Conservation (phyloP, 2,329 filamentous ascomycete genomes). For the Byssothecium circinans region DNA sequence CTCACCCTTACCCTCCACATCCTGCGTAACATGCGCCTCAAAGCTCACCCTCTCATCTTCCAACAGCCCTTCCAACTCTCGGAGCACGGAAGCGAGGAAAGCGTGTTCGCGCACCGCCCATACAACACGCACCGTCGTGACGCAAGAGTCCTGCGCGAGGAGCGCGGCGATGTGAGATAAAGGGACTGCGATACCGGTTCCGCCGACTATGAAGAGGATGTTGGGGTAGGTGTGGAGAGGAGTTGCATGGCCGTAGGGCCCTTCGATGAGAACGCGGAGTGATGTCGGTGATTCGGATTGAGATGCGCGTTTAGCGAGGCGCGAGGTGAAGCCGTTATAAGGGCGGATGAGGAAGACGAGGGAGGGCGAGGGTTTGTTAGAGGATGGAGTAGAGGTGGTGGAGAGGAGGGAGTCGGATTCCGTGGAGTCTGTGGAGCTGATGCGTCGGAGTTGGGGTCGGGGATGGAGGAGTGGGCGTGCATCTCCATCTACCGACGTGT, state of each 20-base stretch:
- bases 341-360: constrained; percentile 55
- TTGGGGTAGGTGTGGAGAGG: constrained; percentile 47
- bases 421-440: constrained; percentile 17
- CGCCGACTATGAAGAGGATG: constrained; percentile 41
- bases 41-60: constrained; percentile 28
- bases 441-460: constrained; percentile 7
- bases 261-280: constrained; percentile 51
- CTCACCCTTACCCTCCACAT: constrained; percentile 26
- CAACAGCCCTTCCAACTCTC: constrained; percentile 23
- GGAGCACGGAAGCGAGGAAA: constrained; percentile 28
- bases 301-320: constrained; percentile 45
- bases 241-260: constrained; percentile 51
- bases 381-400: not conserved
- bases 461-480: not conserved
- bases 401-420: constrained; percentile 36
- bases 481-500: not conserved
- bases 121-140: constrained; percentile 29
- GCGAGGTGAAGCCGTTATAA: constrained; percentile 54
- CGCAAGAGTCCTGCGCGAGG: constrained; percentile 15
- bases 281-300: constrained; percentile 20
- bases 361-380: constrained; percentile 1
- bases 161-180: constrained; percentile 32
- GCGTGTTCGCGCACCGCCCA: constrained; percentile 40
- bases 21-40: constrained; percentile 31
- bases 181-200: constrained; percentile 39